Evolutionary conservation across 2,329 filamentous ascomycete species (phyloP), one percentile per base, ranked within the genome.

Genomic region (Nemania sp.): DNA sequence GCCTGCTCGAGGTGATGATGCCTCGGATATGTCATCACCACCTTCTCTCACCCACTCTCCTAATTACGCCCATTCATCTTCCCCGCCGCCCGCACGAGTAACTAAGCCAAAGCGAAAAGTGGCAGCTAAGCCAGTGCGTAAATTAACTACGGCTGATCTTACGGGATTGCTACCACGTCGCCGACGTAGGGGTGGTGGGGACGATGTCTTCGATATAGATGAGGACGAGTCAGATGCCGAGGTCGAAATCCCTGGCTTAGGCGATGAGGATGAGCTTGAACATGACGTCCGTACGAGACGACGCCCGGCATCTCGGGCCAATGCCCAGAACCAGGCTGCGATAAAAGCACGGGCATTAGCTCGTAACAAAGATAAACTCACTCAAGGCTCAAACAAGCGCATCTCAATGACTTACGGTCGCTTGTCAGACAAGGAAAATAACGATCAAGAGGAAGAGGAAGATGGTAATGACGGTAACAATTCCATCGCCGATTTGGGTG

Each of bases 31-130:
- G 11, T 90, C 89, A 1, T 90, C 88, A 2, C 89, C 88, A 0
- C 89, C 89, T 0, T 90, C 89, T 0, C 81, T 91, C 3, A 91
- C 89, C 3, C 88, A 91, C 74, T 91, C 89, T 0, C 89, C 89
- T 35, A 90, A 90, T 72, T 84, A 82, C 67, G 77, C 72, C 8
- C 74, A 78, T 0, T 74, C 75, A 1, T 74, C 76, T 15, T 73
- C 77, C 5, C 76, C 76, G 6, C 74, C 74, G 5, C 77, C 74
- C 18, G 64, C 69, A 13, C 77, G 71, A 54, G 71, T 72, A 22
- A 71, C 75, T 3, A 79, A 76, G 43, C 68, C 55, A 70, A 81
- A 69, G 76, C 79, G 80, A 32, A 73, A 78, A 72, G 64, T 70
- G 72, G 69, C 78, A 38, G 76, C 76, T 54, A 82, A 81, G 52